Evolutionary conservation across 768 basidiomycete species (phyloP).

Genomic region (Hericium alpestre): DNA sequence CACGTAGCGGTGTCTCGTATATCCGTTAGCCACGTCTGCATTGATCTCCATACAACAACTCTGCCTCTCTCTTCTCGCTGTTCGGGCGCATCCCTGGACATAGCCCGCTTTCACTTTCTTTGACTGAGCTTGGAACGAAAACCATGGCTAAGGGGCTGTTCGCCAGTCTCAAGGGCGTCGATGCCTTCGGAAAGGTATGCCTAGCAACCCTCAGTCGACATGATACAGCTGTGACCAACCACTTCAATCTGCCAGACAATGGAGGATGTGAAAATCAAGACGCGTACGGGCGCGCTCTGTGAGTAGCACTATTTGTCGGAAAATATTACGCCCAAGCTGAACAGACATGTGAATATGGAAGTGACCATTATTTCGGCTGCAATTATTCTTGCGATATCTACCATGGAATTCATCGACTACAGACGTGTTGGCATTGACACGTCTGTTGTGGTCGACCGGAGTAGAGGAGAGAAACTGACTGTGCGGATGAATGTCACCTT

Average conservation of each 20-base stretch:
- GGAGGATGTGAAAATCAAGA: constrained; percentile 99
- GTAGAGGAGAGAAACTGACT: constrained; percentile 87
- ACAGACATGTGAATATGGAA: constrained; percentile 20
- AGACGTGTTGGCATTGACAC: constrained; percentile 79
- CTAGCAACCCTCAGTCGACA: neutral
- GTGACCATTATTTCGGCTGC: constrained; percentile 88
- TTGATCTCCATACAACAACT: neutral
- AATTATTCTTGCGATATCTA: constrained; percentile 84
- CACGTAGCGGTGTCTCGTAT: constrained; percentile 5
- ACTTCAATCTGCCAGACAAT: constrained; percentile 54
- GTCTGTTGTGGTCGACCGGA: constrained; percentile 88
- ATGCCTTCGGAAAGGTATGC: constrained; percentile 97
- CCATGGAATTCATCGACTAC: constrained; percentile 95
- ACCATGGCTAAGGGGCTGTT: constrained; percentile 72
- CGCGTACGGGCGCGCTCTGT: constrained; percentile 87
- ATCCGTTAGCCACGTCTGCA: neutral
- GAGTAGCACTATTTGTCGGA: constrained; percentile 21
- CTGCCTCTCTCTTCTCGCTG: neutral
- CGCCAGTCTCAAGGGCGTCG: constrained; percentile 76
- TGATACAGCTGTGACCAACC: no score
- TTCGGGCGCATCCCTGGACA: constrained; percentile 3
- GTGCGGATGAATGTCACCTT: constrained; percentile 90
- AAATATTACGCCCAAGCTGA: neutral
- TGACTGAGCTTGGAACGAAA: constrained; percentile 14
- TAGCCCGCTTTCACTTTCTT: constrained; percentile 4